Evolutionary conservation across 108 stramenopile genomes (phyloP).

Genomic region (Nitzschia sp.): DNA sequence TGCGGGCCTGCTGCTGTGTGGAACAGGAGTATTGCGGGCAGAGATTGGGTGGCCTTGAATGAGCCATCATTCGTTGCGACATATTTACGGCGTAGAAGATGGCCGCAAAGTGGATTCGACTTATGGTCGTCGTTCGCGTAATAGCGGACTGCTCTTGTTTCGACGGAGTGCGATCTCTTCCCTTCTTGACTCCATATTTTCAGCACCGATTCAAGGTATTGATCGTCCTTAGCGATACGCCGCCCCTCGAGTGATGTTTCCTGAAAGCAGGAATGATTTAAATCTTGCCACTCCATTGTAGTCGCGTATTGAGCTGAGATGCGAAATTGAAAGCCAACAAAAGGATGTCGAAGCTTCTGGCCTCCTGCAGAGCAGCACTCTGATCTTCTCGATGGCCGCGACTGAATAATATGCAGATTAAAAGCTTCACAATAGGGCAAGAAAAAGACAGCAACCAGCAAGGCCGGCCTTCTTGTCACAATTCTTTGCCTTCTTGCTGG

Average conservation of each 20-base stretch:
- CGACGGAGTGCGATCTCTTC: background rate
- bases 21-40: constrained; percentile 64
- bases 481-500: too few species aligned
- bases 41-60: too few species aligned
- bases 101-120: constrained; percentile 40
- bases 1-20: constrained; percentile 82
- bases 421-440: too few species aligned
- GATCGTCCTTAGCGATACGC: constrained; percentile 27
- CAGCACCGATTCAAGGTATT: constrained; percentile 13
- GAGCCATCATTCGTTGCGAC: background rate
- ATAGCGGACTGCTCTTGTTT: constrained; percentile 1
- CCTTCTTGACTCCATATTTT: constrained; percentile 6
- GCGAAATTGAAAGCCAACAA: too few species aligned
- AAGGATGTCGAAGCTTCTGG: too few species aligned
- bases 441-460: too few species aligned
- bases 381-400: too few species aligned
- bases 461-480: too few species aligned
- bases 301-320: too few species aligned
- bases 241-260: constrained; percentile 3
- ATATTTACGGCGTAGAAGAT: constrained; percentile 35
- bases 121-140: background rate
- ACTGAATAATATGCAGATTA: too few species aligned
- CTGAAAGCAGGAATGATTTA: background rate
- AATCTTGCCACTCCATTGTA: constrained; percentile 7
- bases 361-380: too few species aligned